Base-by-base conservation (phyloP, 805 yeast species). In the Starmerella scarabaei region DNA sequence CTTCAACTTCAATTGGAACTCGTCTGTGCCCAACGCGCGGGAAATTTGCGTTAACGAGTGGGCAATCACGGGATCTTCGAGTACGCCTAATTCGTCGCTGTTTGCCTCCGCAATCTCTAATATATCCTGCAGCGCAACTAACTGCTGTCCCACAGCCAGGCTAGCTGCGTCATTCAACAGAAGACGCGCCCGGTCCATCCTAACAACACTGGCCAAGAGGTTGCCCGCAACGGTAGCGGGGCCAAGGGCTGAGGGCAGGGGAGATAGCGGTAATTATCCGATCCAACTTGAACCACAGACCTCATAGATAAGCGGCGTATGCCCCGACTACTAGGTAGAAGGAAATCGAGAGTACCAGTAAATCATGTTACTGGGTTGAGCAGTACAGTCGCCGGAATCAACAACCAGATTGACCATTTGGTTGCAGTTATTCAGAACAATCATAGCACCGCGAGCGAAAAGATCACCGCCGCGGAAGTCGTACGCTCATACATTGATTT, bases 21-120 rank as follows among this genome's bases (percentile, higher is more conserved):
- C 91, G 56, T 86, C 95, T 16, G 85, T 77, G 1, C 95, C 95
- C 21, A 85, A 76, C 49, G 77, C 72, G 3, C 70, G 64, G 53
- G 94, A 84, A 63, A 86, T 76, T 43, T 71, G 69, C 28, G 82
- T 74, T 57, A 85, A 83, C 54, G 81, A 77, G 21, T 69, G 62
- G 23, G 93, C 64, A 52, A 84, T 71, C 41, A 73, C 73, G 0
- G 77, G 67, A 54, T 81, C 77, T 35, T 65, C 66, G 38, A 71
- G 61, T 33, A 86, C 75, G 48, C 80, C 84, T 1, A 85, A 83
- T 23, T 23, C 26, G 26, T 11, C 9, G 26, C 26, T 23, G 26
- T 23, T 7, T 23, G 7, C 11, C 26, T 23, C 26, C 9, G 9
- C 11, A 7, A 23, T 7, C 26, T 7, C 11, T 11, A 23, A 23